Base-by-base conservation (phyloP, 2,329 filamentous ascomycete species). In the Diaporthe nobilis region DNA sequence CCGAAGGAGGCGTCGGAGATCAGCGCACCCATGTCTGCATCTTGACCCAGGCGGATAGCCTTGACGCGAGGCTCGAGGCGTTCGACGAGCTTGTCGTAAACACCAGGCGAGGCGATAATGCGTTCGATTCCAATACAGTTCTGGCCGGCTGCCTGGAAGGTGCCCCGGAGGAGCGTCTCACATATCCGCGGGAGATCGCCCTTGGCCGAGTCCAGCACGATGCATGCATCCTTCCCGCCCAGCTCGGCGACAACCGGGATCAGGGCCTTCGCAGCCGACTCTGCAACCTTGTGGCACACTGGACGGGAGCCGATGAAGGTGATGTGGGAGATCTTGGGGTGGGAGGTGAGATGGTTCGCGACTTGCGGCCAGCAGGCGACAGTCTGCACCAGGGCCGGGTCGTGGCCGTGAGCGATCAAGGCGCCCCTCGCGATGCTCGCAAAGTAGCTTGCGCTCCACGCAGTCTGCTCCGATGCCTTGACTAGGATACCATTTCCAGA, bases 121-220 rank as follows among this genome's bases (percentile, higher is more conserved):
- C 97, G 94, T 86, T 99, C 97, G 79, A 98, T 96, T 73, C 97
- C 97, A 82, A 99, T 96, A 85, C 97, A 99, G 86, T 99, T 99
- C 84, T 99, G 97, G 1, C 97, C 97, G 22, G 95, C 93, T 71
- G 95, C 95, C 85, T 99, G 97, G 85, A 98, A 99, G 13, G 95
- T 95, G 71, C 96, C 97, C 72, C 97, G 92, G 86, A 99, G 93
- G 77, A 98, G 90, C 78, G 97, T 94, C 77, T 95, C 94, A 53
- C 91, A 90, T 68, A 98, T 92, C 57, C 94, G 91, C 6, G 90
- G 85, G 76, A 98, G 88, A 80, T 95, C 90, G 75, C 83, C 81
- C 49, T 85, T 82, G 4, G 93, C 89, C 57, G 97, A 95, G 83
- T 98, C 95, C 55, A 98, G 92, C 31, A 99, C 86, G 76, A 99